phyloP scores from a whole-genome alignment of 257 asterid genomes.

The Verbascum thapsus region DNA sequence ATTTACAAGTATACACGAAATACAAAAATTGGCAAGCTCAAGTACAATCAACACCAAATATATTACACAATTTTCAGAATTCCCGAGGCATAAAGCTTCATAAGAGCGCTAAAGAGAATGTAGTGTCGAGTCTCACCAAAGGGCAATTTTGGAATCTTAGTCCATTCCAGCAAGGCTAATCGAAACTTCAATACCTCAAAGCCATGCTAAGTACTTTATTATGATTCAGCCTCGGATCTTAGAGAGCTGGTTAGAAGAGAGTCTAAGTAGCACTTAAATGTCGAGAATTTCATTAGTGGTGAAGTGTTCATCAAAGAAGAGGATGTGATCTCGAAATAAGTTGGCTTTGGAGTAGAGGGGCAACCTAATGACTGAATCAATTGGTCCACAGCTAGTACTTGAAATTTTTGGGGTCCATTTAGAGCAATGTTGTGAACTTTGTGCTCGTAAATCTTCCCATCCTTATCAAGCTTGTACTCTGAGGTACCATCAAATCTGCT shows the following conservation, averaged over 20 bases:
- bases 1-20: conserved; percentile 26
- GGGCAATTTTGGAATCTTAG: no score
- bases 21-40: conserved; percentile 28
- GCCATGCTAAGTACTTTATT: conserved; percentile 17
- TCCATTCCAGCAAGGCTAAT: conserved; percentile 10
- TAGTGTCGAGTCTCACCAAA: not conserved
- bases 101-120: conserved; percentile 21
- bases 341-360: conserved; percentile 91
- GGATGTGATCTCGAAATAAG: conserved; percentile 66
- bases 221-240: conserved; percentile 40
- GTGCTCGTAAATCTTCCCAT: conserved; percentile 94
- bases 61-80: conserved; percentile 37
- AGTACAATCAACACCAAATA: conserved; percentile 26
- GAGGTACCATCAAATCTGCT: conserved; percentile 96
- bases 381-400: conserved; percentile 63
- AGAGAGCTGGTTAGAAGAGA: conserved; percentile 40
- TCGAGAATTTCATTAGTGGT: conserved; percentile 41
- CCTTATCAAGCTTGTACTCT: conserved; percentile 93
- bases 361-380: conserved; percentile 67
- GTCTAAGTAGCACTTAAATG: conserved; percentile 43
- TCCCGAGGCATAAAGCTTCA: conserved; percentile 29
- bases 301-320: conserved; percentile 34
- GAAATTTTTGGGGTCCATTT: conserved; percentile 75
- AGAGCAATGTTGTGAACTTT: conserved; percentile 88
- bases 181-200: conserved; percentile 25